phyloP scores from a whole-genome alignment of 768 basidiomycete genomes.

The Boletus pseudo-olivaceus region DNA sequence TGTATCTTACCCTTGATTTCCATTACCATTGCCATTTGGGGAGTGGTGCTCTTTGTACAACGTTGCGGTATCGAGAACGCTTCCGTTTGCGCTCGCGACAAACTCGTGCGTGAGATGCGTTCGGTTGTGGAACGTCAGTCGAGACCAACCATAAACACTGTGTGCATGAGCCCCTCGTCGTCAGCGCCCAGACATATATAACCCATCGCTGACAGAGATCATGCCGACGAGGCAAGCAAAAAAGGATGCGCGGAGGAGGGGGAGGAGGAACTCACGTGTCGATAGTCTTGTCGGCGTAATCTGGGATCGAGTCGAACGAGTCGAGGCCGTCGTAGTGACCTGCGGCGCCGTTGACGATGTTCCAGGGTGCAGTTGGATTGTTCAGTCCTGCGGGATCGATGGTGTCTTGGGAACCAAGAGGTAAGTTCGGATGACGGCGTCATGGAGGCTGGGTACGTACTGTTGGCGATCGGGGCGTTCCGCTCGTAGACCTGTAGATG shows the following conservation, averaged over 20 bases:
- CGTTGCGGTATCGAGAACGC: slow-evolving; percentile 20
- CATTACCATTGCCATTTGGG: neutral
- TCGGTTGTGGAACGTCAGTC: slow-evolving; percentile 29
- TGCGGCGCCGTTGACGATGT: slow-evolving; percentile 26
- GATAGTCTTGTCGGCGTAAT: slow-evolving; percentile 5
- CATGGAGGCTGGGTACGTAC: slow-evolving; percentile 1
- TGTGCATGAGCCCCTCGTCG: neutral
- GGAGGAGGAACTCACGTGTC: slow-evolving; percentile 12
- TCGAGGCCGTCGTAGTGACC: slow-evolving; percentile 30
- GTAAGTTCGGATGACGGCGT: neutral
- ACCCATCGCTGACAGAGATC: too few species aligned
- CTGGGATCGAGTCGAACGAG: neutral
- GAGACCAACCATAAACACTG: slow-evolving; percentile 27
- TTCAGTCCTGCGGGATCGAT: slow-evolving; percentile 24
- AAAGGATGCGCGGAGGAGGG: neutral
- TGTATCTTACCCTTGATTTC: neutral
- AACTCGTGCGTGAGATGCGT: slow-evolving; percentile 31
- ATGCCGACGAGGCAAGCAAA: too few species aligned
- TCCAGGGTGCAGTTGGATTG: slow-evolving; percentile 26
- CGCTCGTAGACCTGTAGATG: slow-evolving; percentile 23
- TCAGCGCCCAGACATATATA: neutral
- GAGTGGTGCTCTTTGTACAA: slow-evolving; percentile 25
- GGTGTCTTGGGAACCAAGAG: slow-evolving; percentile 3
- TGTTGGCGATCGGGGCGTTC: slow-evolving; percentile 26
- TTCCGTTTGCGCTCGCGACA: slow-evolving; percentile 29